phyloP scores from a whole-genome alignment of 345 rosid genomes.

The Acer yangbiense region DNA sequence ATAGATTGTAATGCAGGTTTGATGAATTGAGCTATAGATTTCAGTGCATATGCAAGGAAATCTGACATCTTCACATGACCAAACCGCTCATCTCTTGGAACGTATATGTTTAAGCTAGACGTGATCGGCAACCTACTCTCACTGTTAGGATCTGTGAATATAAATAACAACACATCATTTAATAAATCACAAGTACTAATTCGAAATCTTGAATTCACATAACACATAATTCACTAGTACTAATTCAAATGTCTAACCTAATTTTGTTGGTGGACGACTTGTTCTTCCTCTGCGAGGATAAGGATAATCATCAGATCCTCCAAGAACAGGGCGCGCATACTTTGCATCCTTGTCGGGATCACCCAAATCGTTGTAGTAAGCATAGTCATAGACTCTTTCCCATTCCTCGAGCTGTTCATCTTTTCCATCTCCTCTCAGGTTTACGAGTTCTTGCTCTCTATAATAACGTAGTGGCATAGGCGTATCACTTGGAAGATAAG shows the following conservation, averaged over 20 bases:
- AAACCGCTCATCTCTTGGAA: slow-evolving; percentile 86
- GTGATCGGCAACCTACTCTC: slow-evolving; percentile 60
- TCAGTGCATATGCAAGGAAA: slow-evolving; percentile 55
- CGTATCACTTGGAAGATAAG: slow-evolving; percentile 72
- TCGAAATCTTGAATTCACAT: neutral
- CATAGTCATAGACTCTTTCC: slow-evolving; percentile 90
- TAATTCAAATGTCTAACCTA: slow-evolving; percentile 32
- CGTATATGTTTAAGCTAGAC: slow-evolving; percentile 51
- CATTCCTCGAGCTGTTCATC: slow-evolving; percentile 68
- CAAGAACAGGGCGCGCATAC: slow-evolving; percentile 72
- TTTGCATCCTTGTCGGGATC: slow-evolving; percentile 46
- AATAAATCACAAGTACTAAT: too few relatives aligned
- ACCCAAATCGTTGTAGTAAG: slow-evolving; percentile 75
- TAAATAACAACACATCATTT: neutral
- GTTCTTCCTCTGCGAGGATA: slow-evolving; percentile 94
- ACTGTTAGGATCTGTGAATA: slow-evolving; percentile 45
- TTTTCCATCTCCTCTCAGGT: slow-evolving; percentile 68
- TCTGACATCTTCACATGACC: slow-evolving; percentile 72
- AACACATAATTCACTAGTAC: neutral
- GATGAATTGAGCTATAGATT: slow-evolving; percentile 52
- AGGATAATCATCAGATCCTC: slow-evolving; percentile 69
- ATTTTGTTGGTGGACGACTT: slow-evolving; percentile 50
- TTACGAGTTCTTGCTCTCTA: slow-evolving; percentile 63
- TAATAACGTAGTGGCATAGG: slow-evolving; percentile 56
- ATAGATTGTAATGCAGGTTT: slow-evolving; percentile 54